Base-by-base conservation (phyloP, 805 yeast genomes). In the Metschnikowia colocasiae region DNA sequence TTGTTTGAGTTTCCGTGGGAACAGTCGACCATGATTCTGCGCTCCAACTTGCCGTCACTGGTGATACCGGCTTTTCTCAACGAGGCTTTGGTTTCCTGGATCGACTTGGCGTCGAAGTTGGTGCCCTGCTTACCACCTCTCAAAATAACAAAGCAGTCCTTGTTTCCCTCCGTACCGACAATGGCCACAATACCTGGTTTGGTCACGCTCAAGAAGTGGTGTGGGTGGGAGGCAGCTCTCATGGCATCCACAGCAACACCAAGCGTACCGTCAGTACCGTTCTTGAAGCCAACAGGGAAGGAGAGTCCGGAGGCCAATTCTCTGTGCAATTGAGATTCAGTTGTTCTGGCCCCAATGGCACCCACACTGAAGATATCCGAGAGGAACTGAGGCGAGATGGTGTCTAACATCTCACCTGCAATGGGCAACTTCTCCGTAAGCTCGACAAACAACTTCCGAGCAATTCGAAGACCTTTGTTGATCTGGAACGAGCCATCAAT, bases 201-300 rank as follows among this genome's bases (percentile, higher is more conserved):
- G 51, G 99, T 94, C 62, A 94, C 97, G 56, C 96, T 94, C 85
- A 92, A 80, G 76, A 92, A 92, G 71, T 91, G 97, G 65, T 92
- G 99, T 40, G 95, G 81, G 63, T 84, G 84, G 33, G 92, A 76
- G 37, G 99, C 95, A 40, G 99, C 94, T 66, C 83, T 79, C 58
- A 88, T 86, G 34, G 99, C 98, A 66, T 91, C 99, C 43, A 94
- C 75, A 10, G 99, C 96, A 52, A 92, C 97, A 49, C 82, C 85
- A 52, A 92, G 74, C 43, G 94, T 78, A 64, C 99, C 99, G 67
- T 92, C 99, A 35, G 99, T 92, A 69, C 98, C 99, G 67, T 92
- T 92, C 74, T 92, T 92, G 85, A 92, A 92, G 43, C 99, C 99
- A 48, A 92, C 83, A 49, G 99, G 99, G 92, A 92, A 92, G n/a